Conservation (phyloP, 2,329 filamentous ascomycete genomes). For the Dothideomycetidae sp. region DNA sequence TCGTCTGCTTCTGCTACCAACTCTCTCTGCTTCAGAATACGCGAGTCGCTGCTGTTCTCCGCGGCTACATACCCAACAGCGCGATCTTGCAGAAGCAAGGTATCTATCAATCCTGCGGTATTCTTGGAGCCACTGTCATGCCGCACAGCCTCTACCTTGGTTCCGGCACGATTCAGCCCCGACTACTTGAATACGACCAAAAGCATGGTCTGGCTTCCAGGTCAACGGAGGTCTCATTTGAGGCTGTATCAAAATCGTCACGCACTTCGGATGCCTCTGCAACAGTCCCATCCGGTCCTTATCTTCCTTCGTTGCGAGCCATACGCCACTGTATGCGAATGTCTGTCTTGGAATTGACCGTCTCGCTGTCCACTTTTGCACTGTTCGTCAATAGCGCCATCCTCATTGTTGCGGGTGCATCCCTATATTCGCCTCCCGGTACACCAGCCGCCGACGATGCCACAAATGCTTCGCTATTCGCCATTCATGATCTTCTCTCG, state of each 20-base stretch:
- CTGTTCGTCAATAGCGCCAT: conserved; percentile 31
- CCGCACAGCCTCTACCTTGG: conserved; percentile 55
- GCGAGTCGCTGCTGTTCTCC: conserved; percentile 45
- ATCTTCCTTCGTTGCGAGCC: conserved; percentile 26
- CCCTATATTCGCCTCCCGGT: conserved; percentile 55
- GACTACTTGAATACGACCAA: conserved; percentile 49
- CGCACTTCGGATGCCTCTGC: conserved; percentile 9
- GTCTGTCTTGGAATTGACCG: conserved; percentile 26
- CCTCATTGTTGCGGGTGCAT: conserved; percentile 49
- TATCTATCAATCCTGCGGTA: conserved; percentile 59
- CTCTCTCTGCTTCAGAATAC: conserved; percentile 46
- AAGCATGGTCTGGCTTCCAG: conserved; percentile 24
- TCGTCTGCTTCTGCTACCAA: conserved; percentile 57
- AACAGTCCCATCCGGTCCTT: conserved; percentile 16
- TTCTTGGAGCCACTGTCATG: conserved; percentile 64
- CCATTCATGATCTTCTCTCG: conserved; percentile 61
- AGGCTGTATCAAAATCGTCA: conserved; percentile 16
- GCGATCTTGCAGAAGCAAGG: conserved; percentile 44
- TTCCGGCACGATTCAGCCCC: conserved; percentile 53
- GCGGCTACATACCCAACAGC: conserved; percentile 49
- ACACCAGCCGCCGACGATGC: conserved; percentile 43
- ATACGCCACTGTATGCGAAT: conserved; percentile 28
- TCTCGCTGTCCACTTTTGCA: conserved; percentile 29
- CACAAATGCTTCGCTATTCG: conserved; percentile 61
- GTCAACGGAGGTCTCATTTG: conserved; percentile 8